Base-by-base conservation (phyloP, 768 basidiomycete genomes). In the Cyathus striatus region DNA sequence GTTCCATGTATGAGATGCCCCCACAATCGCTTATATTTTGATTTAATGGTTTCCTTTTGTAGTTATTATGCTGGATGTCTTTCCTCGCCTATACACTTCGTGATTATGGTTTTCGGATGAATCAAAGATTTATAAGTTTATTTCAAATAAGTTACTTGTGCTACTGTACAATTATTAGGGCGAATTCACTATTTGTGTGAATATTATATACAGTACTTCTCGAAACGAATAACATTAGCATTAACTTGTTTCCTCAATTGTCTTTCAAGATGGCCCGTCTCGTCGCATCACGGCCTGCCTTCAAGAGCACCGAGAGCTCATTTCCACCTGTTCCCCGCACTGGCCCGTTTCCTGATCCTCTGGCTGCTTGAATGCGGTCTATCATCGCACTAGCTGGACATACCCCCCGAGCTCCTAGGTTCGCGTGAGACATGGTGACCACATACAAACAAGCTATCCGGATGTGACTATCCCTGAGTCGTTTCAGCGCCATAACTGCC, bases 311-410 rank as follows among this genome's bases (percentile, higher is more conserved):
- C 12, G 90, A 79, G 17, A 97, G 67, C 27, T 84, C 81, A 48
- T 85, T 96, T 2, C 95, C 95, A 23, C 95, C 95, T 1, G 95
- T 97, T 2, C 95, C 95, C 30, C 81, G 76, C 13, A 79, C 75
- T 17, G 75, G 80, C 0, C 77, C 76, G 38, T 71, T 50, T 49
- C 66, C 65, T 34, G 64, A 61, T 14, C 52, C 59, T 24, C 66
- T 66, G 37, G 62, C 63, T 30, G 59, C 62, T 41, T 75, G 66
- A 46, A 76, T 62, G 43, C 67, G 64, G 42, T 63, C 63, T 60
- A 75, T 74, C 77, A 75, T 81, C 23, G 71, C 76, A 50, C 69
- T 69, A 47, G 76, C 72, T 21, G 72, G 83, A 53, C 73, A 79
- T 23, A 69, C 73, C 9, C 57, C 61, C 33, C 65, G 64, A 46